A percentile compares a stretch with the other conserved stretches of the same genome.
Conservation (phyloP, 768 basidiomycete genomes). For the Amanita subjunquillea region DNA sequence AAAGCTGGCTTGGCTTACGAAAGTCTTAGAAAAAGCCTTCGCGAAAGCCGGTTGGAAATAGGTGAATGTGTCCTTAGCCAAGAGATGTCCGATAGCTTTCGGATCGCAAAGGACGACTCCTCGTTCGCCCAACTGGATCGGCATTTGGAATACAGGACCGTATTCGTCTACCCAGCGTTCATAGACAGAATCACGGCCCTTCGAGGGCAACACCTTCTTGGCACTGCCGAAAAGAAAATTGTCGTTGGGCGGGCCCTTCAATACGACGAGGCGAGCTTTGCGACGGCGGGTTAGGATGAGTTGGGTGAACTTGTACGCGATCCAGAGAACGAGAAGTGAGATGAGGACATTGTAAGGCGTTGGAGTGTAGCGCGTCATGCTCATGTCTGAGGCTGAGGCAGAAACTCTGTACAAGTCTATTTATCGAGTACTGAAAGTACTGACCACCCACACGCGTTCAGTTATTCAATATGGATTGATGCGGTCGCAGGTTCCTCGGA, state of each 20-base stretch:
- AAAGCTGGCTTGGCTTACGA: slow-evolving; percentile 17
- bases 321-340: background rate
- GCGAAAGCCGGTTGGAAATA: slow-evolving; percentile 31
- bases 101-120: slow-evolving; percentile 32
- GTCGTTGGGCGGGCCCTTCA: background rate
- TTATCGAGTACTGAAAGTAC: too few relatives aligned
- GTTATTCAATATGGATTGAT: too few relatives aligned
- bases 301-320: background rate
- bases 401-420: too few relatives aligned
- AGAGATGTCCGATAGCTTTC: slow-evolving; percentile 42
- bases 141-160: slow-evolving; percentile 33
- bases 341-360: background rate
- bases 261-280: background rate
- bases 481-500: too few relatives aligned
- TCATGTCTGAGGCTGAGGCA: too few relatives aligned
- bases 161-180: slow-evolving; percentile 39
- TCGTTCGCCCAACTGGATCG: slow-evolving; percentile 21
- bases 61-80: slow-evolving; percentile 35
- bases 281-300: background rate
- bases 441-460: too few relatives aligned
- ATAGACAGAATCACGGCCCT: slow-evolving; percentile 13
- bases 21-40: slow-evolving; percentile 23
- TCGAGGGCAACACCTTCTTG: background rate
- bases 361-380: background rate
- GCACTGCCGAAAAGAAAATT: background rate